Percentiles rank a stretch among this genome's conserved stretches.
These are phyloP conservation scores for Lactarius vividus DNA, from an alignment of 768 basidiomycete genomes.

Conservation along the genomic window DNA sequence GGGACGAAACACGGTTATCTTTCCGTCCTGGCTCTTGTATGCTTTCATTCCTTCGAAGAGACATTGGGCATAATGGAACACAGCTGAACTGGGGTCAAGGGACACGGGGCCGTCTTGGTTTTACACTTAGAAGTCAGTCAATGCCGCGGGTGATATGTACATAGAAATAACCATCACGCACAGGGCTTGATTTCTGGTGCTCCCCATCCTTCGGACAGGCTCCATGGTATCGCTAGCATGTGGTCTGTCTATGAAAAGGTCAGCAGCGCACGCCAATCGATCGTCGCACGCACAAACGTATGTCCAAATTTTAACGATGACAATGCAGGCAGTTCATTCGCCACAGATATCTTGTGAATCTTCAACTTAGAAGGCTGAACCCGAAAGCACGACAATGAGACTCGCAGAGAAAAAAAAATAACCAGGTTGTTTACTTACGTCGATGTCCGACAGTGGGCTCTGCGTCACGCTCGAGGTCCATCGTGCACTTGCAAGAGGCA, in stretches of 20 bases:
- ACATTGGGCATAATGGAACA: constrained; percentile 53
- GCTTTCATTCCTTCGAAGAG: constrained; percentile 54
- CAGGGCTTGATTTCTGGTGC: constrained; percentile 45
- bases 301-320: constrained; percentile 25
- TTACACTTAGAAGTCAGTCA: constrained; percentile 1
- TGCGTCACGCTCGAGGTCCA: constrained; percentile 17
- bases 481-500: constrained; percentile 7
- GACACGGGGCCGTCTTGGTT: constrained; percentile 43
- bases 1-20: constrained; percentile 48
- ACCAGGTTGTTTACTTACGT: constrained; percentile 5
- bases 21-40: constrained; percentile 44
- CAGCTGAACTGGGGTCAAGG: constrained; percentile 50
- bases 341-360: constrained; percentile 8
- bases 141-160: not conserved
- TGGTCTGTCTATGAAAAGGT: constrained; percentile 34
- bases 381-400: constrained; percentile 4
- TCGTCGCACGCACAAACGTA: constrained; percentile 17
- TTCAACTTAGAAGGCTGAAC: constrained; percentile 17
- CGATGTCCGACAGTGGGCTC: constrained; percentile 15
- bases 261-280: not conserved
- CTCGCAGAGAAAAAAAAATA: not conserved
- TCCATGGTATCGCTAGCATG: constrained; percentile 45
- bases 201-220: constrained; percentile 42
- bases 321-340: constrained; percentile 24
- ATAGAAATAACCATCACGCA: constrained; percentile 28